Evolutionary conservation across 2,329 filamentous ascomycete genomes (phyloP).

Genomic region (Fusarium sp.): DNA sequence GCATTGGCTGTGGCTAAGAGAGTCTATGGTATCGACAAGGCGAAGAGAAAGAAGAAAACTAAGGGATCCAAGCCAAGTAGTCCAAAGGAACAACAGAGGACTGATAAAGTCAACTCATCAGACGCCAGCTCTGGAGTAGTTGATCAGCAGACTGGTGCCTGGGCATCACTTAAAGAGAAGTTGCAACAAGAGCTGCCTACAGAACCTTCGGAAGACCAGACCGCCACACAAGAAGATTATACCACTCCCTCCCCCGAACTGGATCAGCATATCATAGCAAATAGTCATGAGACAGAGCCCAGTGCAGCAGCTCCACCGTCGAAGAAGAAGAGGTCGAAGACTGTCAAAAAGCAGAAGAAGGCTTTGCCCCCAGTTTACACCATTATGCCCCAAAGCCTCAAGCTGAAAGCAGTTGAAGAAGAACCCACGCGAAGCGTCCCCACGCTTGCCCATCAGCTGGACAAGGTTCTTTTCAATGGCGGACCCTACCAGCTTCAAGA

Average conservation of each 20-base stretch:
- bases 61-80: neutral
- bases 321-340: neutral
- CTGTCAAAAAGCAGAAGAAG: neutral
- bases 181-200: constrained; percentile 30
- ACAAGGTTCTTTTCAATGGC: constrained; percentile 93
- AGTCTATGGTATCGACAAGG: constrained; percentile 36
- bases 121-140: neutral
- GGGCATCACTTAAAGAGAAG: constrained; percentile 44
- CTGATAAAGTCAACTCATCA: neutral
- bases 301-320: neutral
- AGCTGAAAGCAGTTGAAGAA: constrained; percentile 46
- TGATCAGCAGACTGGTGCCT: constrained; percentile 27
- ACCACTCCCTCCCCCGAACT: neutral
- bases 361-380: constrained; percentile 40
- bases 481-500: constrained; percentile 94
- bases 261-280: neutral
- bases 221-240: neutral
- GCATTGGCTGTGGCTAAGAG: constrained; percentile 37
- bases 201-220: neutral
- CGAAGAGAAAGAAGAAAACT: neutral
- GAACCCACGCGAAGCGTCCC: constrained; percentile 58
- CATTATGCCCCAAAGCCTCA: constrained; percentile 40
- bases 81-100: neutral
- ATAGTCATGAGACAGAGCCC: neutral
- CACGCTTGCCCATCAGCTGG: constrained; percentile 75